phyloP scores from a whole-genome alignment of 106 monocot genomes.

The Gastrodia elata region DNA sequence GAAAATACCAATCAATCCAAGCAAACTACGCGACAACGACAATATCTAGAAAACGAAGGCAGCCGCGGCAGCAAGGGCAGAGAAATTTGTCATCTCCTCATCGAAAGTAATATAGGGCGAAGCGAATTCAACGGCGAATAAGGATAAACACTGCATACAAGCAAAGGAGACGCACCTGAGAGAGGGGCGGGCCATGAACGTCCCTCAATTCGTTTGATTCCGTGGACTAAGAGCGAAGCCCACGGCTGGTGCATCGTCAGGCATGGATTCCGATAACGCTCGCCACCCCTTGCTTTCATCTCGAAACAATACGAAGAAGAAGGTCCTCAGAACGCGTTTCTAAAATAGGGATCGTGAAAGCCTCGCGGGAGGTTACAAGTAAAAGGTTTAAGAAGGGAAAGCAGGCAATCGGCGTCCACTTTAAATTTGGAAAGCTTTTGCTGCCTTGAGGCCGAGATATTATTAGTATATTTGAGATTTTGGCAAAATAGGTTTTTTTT shows the following conservation, averaged over 20 bases:
- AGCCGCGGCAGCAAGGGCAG: neutral
- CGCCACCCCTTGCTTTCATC: constrained; percentile 10
- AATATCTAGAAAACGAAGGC: neutral
- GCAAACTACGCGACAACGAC: neutral
- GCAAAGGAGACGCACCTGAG: constrained; percentile 27
- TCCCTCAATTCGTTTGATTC: constrained; percentile 90
- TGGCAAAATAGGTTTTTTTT: too few relatives aligned
- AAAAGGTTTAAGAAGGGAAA: too few relatives aligned
- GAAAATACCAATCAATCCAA: neutral
- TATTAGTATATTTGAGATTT: too few relatives aligned
- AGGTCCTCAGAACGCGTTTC: too few relatives aligned
- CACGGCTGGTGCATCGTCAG: constrained; percentile 98
- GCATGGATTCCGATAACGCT: constrained; percentile 54
- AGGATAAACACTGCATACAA: neutral
- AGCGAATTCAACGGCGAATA: neutral
- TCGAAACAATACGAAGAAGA: constrained; percentile 1
- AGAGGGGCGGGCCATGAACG: constrained; percentile 86
- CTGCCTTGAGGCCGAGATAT: too few relatives aligned
- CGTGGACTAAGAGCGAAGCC: constrained; percentile 80
- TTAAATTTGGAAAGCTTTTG: too few relatives aligned
- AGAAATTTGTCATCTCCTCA: neutral
- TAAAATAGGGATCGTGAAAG: too few relatives aligned
- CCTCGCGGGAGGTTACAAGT: too few relatives aligned
- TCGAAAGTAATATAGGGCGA: neutral
- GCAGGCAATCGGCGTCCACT: too few relatives aligned